Base-by-base conservation (phyloP, 1,284 basidiomycete species). In the Heterobasidion annosum region DNA sequence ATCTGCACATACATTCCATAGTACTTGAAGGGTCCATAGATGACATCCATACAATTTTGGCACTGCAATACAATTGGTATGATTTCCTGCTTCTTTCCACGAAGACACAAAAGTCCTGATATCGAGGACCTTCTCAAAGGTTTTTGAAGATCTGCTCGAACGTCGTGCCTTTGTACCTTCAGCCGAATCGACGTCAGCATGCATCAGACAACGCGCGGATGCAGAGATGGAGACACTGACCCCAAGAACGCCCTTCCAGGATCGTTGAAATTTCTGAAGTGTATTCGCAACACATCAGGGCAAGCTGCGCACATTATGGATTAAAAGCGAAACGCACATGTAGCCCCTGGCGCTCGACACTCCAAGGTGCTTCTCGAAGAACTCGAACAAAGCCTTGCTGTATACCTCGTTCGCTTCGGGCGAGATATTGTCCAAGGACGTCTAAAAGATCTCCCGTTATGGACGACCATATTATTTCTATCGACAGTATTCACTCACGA, bases 201-300 rank as follows among this genome's bases (percentile, higher is more conserved):
- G 35, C 45, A 10, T 42, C 35, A 9, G 32, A 34, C 15, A 13
- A 32, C 25, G 13, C 2, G 16, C 12, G 5, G 10, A 15, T 18
- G 13, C 15, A 19, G 12, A 10, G 15, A 48, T 40, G 7, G 12
- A 3, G 32, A 34, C 1, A 65, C 76, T 56, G 63, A 85, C 84
- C 80, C 82, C 40, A 83, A 55, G 63, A 76, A 70, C 33, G 65
- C 73, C 19, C 72, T 68, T 15, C 83, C 84, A 16, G 83, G 82
- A 59, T 86, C 83, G 55, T 70, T 61, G 69, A 82, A 87, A 2
- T 69, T 67, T 61, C 81, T 82, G 34, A 19, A 54, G 42, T 13
- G 25, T 50, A 10, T 45, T 16, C 52, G 44, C 35, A 16, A 58
- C 34, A 12, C 9, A 40, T 34, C 32, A 25, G 43, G 25, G 3